phyloP scores from a whole-genome alignment of 192 early-diverging fungal species.

The Podila horticola region DNA sequence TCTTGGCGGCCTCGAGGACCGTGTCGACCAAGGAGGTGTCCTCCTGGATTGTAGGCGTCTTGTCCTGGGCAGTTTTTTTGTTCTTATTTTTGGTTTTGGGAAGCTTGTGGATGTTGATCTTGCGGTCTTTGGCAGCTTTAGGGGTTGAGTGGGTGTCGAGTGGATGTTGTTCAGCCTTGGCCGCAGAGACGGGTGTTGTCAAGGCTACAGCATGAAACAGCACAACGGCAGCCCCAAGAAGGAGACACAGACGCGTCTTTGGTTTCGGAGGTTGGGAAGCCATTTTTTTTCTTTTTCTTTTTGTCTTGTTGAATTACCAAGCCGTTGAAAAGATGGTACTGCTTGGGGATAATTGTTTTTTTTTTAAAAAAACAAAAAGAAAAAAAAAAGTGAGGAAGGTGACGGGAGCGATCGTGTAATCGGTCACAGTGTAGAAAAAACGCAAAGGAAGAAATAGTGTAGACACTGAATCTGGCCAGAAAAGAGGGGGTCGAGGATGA shows the following conservation, averaged over 20 bases:
- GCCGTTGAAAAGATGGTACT: neutral
- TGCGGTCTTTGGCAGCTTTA: neutral
- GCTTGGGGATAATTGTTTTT: too few relatives aligned
- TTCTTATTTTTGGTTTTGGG: neutral
- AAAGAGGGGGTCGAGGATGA: conserved; percentile 1
- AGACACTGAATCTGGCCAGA: neutral
- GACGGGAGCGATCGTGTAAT: neutral
- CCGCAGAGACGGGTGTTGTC: neutral
- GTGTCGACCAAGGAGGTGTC: too few relatives aligned
- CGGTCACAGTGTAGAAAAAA: too few relatives aligned
- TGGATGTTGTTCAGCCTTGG: neutral
- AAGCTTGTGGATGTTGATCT: neutral
- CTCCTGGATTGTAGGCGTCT: neutral
- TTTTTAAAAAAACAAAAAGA: too few relatives aligned
- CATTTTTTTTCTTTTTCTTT: neutral
- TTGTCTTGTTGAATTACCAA: neutral
- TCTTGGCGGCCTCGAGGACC: too few relatives aligned
- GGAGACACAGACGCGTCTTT: neutral
- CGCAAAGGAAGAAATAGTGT: neutral
- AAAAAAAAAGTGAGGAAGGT: neutral
- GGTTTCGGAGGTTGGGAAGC: neutral
- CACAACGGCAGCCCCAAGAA: neutral
- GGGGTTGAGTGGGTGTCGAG: too few relatives aligned
- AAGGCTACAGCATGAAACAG: neutral
- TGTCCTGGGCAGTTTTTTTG: neutral